Conservation (phyloP, 345 rosid species). For the Eucalyptus pumila region DNA sequence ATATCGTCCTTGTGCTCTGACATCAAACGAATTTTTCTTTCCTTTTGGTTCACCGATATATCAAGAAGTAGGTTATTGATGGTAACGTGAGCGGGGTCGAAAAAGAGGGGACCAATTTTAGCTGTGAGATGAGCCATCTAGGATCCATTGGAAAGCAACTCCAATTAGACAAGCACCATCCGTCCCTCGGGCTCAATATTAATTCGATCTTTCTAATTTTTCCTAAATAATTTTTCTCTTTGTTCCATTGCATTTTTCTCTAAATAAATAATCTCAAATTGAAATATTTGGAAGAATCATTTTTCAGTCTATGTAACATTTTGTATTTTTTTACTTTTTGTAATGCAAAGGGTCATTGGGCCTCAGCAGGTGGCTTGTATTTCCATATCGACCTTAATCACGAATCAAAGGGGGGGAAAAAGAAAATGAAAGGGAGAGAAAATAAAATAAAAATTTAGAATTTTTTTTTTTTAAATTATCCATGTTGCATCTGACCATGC, state of each 20-base stretch:
- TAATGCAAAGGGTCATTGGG: too few species aligned
- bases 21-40: not conserved
- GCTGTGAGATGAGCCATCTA: not conserved
- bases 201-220: not conserved
- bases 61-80: not conserved
- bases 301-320: too few species aligned
- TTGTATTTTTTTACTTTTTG: too few species aligned
- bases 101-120: not conserved
- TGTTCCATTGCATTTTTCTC: not conserved
- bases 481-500: accelerated
- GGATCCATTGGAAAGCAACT: not conserved
- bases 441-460: too few species aligned
- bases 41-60: not conserved
- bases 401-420: too few species aligned
- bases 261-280: not conserved
- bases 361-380: accelerated
- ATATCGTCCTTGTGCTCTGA: not conserved
- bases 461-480: too few species aligned
- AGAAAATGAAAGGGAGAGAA: too few species aligned
- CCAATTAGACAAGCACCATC: not conserved
- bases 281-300: not conserved
- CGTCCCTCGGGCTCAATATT: not conserved
- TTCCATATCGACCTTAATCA: too few species aligned
- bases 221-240: not conserved
- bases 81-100: not conserved